Evolutionary conservation across 202 grass and related monocot species (phyloP).

Genomic region (Schoenoplectus tabernaemontani): DNA sequence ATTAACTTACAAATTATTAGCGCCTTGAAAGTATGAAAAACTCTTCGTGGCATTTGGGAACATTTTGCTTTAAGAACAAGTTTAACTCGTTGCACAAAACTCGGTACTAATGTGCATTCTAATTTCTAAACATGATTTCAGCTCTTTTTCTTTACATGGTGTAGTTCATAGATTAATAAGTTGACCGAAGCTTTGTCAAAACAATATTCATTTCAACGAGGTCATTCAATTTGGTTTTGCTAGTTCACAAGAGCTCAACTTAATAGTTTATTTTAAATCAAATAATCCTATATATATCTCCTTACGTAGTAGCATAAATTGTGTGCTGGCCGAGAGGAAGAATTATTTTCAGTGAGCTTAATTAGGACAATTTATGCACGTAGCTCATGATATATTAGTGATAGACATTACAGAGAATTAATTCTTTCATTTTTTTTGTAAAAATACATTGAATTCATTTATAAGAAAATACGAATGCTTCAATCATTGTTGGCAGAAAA

Average conservation of each 20-base stretch:
- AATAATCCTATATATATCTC: too few species aligned
- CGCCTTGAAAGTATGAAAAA: background rate
- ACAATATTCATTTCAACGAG: background rate
- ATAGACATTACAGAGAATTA: too few species aligned
- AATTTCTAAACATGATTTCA: background rate
- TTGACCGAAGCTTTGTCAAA: background rate
- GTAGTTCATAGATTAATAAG: background rate
- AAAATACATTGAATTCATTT: background rate
- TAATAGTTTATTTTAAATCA: too few species aligned
- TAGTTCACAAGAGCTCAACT: background rate
- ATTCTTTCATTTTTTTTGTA: background rate
- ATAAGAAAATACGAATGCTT: background rate
- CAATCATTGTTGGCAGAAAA: background rate
- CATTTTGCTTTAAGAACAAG: constrained; percentile 6
- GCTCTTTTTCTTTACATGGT: background rate
- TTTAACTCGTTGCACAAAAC: background rate
- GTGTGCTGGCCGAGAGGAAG: too few species aligned
- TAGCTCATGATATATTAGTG: too few species aligned
- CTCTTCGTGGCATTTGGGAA: background rate
- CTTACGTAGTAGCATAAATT: too few species aligned
- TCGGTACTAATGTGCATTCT: background rate
- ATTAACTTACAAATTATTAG: background rate
- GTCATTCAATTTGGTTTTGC: background rate
- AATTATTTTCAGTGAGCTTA: too few species aligned
- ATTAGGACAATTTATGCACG: too few species aligned